Evolutionary conservation across 306 rosid species (phyloP), one percentile per base, ranked within the genome.

Genomic region (Corylus americana): DNA sequence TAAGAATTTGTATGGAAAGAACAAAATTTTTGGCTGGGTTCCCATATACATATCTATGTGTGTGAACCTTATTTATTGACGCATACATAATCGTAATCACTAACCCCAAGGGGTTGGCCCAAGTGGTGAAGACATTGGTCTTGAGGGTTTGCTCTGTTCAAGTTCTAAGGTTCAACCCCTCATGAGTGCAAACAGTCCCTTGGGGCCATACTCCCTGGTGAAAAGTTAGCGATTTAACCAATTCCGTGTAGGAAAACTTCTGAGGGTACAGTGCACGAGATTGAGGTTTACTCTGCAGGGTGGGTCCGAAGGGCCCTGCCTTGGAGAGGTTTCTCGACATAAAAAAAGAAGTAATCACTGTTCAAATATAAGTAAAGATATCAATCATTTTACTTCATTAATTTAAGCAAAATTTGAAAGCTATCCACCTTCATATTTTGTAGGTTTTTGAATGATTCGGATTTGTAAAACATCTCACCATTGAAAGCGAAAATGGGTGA

Each of bases 1-100:
- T 10, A 72, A 66, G 66, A 70, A 76, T 72, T 76, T 35, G 20
- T 48, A n/a, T 77, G 84, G 55, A 79, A 74, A 14, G 6, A 61
- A 29, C 29, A 48, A 39, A 39, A 10, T 55, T 61, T 58, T 35
- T 16, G 39, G 49, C 13, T 7, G 48, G 73, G 12, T 12, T 48
- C 4, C 14, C 39, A 42, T 42, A 42, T 18, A 31, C 44, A 14
- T 13, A 31, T 35, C 11, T 6, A 31, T 42, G 45, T 6, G 45
- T 42, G 45, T 49, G 49, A n/a, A 42, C 48, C 5, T 67, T 67
- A 4, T 37, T 39, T 67, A 9, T 17, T 3, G 10, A 35, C 47
- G 14, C 70, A 63, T 12, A 14, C n/a, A 35, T 63, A 63, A 29
- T 49, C 0, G 20, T 54, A 16, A 5, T 62, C 1, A 12, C 44